A percentile compares a stretch with the other conserved stretches of the same genome.
Evolutionary conservation across 2,329 filamentous ascomycete genomes (phyloP).

Genomic region (Albifimbria verrucaria): DNA sequence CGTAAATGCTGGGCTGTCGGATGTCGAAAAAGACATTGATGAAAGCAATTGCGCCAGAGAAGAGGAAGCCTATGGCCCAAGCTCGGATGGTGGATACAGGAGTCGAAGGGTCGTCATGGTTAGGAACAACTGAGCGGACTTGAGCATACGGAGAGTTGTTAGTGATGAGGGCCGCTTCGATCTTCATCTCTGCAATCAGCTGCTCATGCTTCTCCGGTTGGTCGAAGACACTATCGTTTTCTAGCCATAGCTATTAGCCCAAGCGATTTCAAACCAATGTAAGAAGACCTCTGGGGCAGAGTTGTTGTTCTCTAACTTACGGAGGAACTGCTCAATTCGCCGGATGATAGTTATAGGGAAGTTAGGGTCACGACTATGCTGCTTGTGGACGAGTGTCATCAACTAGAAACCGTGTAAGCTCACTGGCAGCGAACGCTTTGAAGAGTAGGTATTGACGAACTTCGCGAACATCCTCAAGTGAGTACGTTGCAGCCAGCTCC

Average conservation of each 20-base stretch:
- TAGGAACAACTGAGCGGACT: conserved; percentile 51
- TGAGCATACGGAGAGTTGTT: conserved; percentile 55
- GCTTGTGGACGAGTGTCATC: conserved; percentile 28
- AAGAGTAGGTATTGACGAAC: conserved; percentile 14
- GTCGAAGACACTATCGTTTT: conserved; percentile 25
- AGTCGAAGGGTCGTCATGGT: conserved; percentile 46
- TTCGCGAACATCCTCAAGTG: conserved; percentile 28
- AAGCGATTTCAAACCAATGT: not conserved
- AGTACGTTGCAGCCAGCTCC: conserved; percentile 30
- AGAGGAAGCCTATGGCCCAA: conserved; percentile 47
- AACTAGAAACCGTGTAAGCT: conserved; percentile 16
- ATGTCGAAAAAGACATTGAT: conserved; percentile 55
- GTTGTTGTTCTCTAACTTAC: conserved; percentile 19
- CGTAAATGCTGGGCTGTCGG: conserved; percentile 46
- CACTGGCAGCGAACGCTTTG: not conserved
- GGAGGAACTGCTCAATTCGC: conserved; percentile 33
- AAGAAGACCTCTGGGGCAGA: not conserved
- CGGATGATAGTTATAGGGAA: conserved; percentile 31
- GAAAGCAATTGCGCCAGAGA: conserved; percentile 41
- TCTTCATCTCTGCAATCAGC: conserved; percentile 48
- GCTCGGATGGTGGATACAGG: conserved; percentile 45
- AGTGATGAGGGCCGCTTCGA: conserved; percentile 48
- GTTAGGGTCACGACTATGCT: conserved; percentile 35
- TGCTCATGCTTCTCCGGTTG: conserved; percentile 34
- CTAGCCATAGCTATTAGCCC: conserved; percentile 15